Conservation (phyloP, 495 filamentous ascomycete genomes). For the Penicillium mononematosum region DNA sequence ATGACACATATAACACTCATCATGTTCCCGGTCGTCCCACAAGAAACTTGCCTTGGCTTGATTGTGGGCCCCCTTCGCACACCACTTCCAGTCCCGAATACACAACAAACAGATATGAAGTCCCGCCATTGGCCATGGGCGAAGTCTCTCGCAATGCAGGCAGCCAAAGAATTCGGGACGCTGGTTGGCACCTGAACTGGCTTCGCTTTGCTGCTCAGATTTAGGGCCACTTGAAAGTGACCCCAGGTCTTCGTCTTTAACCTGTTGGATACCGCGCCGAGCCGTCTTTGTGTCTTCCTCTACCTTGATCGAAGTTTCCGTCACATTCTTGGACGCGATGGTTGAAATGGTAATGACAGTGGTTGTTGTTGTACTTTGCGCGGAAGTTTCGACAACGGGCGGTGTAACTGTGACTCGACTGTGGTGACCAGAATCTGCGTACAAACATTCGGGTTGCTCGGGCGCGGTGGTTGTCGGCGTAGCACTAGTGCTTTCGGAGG, state of each 20-base stretch:
- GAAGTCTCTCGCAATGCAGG: neutral
- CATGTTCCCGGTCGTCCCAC: neutral
- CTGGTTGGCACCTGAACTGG: neutral
- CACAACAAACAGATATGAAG: neutral
- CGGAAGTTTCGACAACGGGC: neutral
- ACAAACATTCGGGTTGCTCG: neutral
- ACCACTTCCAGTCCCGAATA: slow-evolving; percentile 4
- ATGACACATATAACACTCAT: slow-evolving; percentile 1
- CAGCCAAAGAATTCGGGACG: neutral
- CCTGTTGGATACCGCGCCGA: too few relatives aligned
- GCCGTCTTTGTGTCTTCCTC: neutral
- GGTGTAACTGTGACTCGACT: neutral
- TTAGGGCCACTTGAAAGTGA: neutral
- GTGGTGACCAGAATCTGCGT: neutral
- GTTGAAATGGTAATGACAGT: neutral
- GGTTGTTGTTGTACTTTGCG: neutral
- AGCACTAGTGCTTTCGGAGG: neutral
- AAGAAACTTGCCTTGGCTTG: neutral
- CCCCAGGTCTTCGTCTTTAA: too few relatives aligned
- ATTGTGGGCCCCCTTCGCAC: neutral
- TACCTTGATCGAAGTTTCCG: neutral
- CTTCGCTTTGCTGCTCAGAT: neutral
- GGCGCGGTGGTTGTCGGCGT: neutral
- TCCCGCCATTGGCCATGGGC: neutral
- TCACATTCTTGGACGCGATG: neutral